Base-by-base conservation (phyloP, 2,329 filamentous ascomycete genomes). In the Biscogniauxia mediterranea region DNA sequence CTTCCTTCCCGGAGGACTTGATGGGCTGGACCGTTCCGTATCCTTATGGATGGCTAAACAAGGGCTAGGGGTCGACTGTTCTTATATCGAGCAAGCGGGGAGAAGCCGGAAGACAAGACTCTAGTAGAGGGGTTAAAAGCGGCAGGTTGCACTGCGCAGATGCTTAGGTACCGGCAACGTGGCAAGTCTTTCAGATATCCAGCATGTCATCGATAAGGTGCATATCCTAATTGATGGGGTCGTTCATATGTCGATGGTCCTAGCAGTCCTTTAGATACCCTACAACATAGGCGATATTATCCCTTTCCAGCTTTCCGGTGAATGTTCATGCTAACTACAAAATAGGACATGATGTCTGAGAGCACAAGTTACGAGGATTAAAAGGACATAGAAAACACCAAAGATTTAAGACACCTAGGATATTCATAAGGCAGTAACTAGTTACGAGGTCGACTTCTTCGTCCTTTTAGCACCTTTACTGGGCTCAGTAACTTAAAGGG, bases 321-420 rank as follows among this genome's bases (percentile, higher is more conserved):
- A 9, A 19, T 9, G n/a, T n/a, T 21, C 17, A 17, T n/a, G 7
- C 56, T 28, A 56, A 61, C 17, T 19, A 56, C 15, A 21, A 23
- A 17, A 50, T 21, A 19, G 46, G 46, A 50, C 17, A 50, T 8
- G 19, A 50, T 50, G 46, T 60, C 60, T 32, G 9, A 50, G 1
- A 53, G 61, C n/a, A 61, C 58, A 54, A 5, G 32, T 25, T 57
- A 56, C 11, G 54, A 54, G 2, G 50, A 56, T 19, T 63, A 57
- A 57, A 21, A 57, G 11, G 32, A 19, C 8, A 58, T 53, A 17
- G 51, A 8, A n/a, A 13, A 13, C 2, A 5, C 58, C 61, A n/a
- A 63, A 63, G 38, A 32, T 61, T 25, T 11, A 58, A 19, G 61
- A 55, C 13, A 58, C 55, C 2, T 63, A 57, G 61, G 58, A 58